Conservation (phyloP, 768 basidiomycete genomes). For the Boletus barrowsii region DNA sequence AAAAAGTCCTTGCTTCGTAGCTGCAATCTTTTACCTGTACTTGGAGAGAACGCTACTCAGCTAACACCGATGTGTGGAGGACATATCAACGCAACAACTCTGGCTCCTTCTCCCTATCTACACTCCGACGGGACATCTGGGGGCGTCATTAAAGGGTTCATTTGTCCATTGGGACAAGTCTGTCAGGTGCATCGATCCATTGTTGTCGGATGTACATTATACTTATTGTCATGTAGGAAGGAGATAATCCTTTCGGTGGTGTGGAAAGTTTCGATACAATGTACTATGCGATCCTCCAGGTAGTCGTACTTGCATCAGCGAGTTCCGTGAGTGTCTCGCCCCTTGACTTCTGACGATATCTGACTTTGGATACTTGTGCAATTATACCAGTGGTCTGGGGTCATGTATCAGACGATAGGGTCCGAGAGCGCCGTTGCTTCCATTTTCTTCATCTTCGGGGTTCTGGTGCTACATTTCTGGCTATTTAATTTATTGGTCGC, state of each 20-base stretch:
- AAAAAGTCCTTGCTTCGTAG: slow-evolving; percentile 74
- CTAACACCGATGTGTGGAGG: slow-evolving; percentile 77
- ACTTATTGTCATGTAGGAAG: slow-evolving; percentile 42
- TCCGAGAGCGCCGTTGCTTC: slow-evolving; percentile 87
- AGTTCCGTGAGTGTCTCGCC: slow-evolving; percentile 53
- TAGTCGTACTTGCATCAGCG: slow-evolving; percentile 79
- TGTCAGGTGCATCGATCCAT: slow-evolving; percentile 56
- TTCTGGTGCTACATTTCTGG: slow-evolving; percentile 92
- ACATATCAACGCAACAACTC: slow-evolving; percentile 58
- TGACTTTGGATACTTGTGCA: background rate
- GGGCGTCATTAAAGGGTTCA: slow-evolving; percentile 69
- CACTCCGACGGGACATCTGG: slow-evolving; percentile 35
- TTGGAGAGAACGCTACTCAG: slow-evolving; percentile 49
- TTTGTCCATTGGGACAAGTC: slow-evolving; percentile 83
- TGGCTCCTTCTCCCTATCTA: slow-evolving; percentile 45
- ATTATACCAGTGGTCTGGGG: slow-evolving; percentile 56
- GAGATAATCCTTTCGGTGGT: slow-evolving; percentile 59
- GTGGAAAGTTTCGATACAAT: slow-evolving; percentile 89
- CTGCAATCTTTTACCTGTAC: slow-evolving; percentile 53
- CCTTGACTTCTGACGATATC: background rate
- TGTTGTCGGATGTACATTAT: background rate
- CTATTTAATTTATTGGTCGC: slow-evolving; percentile 91
- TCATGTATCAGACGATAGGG: slow-evolving; percentile 90
- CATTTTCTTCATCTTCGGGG: slow-evolving; percentile 80
- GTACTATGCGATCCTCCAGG: slow-evolving; percentile 75